Evolutionary conservation across 441 rosid genomes (phyloP), one percentile per base, ranked within the genome.

Genomic region (Pelargonium citronellum): DNA sequence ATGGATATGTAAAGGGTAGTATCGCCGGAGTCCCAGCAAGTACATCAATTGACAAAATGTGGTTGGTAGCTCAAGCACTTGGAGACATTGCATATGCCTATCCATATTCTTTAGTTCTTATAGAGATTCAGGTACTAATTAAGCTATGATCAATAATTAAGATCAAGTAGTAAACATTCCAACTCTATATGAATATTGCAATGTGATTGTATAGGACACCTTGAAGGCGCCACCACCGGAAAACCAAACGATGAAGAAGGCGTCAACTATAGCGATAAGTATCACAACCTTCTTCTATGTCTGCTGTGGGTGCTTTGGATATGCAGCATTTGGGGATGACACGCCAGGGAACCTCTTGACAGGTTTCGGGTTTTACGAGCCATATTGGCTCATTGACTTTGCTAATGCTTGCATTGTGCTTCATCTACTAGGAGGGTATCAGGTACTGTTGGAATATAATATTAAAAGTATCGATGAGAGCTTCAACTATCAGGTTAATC

Each of bases 81-180:
- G 88, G 85, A 0, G 87, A 86, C 71, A 70, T 84, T 16, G 87
- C 85, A 9, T 86, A 75, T 69, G 84, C 87, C 5, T 81, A 53
- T 70, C 88, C 90, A 5, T 84, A 71, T 67, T 58, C 86, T 9
- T 3, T 83, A 0, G 49, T 86, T 27, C 77, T 84, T 15, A 49
- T 86, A 7, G 87, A 86, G 74, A 81, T 86, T 64, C 88, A 86
- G 87, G 90, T 22, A n/a, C n/a, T n/a, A 22, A 22, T 22, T 22
- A 22, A 22, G 24, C 24, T 22, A 22, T 22, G 24, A 22, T 22
- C 24, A 22, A 22, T 22, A 22, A 22, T 22, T 22, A 22, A 22
- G 24, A 22, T 22, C 24, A 22, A 22, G 24, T 22, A 22, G 24
- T 1, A 22, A 22, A 22, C 24, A 22, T 22, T 22, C 24, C 24